Conservation (phyloP, 345 rosid genomes). For the Populus davidiana region DNA sequence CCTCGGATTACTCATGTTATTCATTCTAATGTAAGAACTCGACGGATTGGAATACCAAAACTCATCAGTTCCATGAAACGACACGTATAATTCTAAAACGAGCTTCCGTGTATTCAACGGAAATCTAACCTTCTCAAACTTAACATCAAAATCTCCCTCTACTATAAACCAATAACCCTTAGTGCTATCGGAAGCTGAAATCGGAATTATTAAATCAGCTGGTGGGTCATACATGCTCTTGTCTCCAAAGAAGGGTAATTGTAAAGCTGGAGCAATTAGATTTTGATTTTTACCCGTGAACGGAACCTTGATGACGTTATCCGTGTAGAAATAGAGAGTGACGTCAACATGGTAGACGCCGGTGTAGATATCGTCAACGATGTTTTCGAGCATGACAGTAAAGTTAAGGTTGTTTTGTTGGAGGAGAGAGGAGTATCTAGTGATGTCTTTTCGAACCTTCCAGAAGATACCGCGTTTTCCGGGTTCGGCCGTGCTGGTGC, state of each 20-base stretch:
- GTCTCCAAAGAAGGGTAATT: background rate
- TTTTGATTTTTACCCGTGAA: background rate
- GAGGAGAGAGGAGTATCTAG: slow-evolving; percentile 67
- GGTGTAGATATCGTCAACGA: slow-evolving; percentile 62
- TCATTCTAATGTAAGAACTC: slow-evolving; percentile 49
- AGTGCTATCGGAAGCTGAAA: slow-evolving; percentile 27
- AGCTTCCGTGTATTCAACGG: slow-evolving; percentile 58
- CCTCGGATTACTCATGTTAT: slow-evolving; percentile 51
- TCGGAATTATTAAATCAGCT: slow-evolving; percentile 65
- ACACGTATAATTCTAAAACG: slow-evolving; percentile 62
- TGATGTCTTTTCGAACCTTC: slow-evolving; percentile 71
- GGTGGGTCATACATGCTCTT: slow-evolving; percentile 39
- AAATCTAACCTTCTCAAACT: slow-evolving; percentile 39
- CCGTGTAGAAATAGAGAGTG: slow-evolving; percentile 53
- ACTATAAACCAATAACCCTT: slow-evolving; percentile 70
- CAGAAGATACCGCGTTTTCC: slow-evolving; percentile 61
- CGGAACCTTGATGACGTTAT: slow-evolving; percentile 21
- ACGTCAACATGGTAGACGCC: slow-evolving; percentile 69
- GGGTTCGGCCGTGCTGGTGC: slow-evolving; percentile 92
- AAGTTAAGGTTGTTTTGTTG: slow-evolving; percentile 33
- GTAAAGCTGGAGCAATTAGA: background rate
- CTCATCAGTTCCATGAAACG: slow-evolving; percentile 85
- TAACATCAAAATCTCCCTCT: slow-evolving; percentile 45
- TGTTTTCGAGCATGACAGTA: slow-evolving; percentile 89
- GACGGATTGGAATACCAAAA: slow-evolving; percentile 96